phyloP scores from a whole-genome alignment of 768 basidiomycete genomes.

The Suillus variegatus region DNA sequence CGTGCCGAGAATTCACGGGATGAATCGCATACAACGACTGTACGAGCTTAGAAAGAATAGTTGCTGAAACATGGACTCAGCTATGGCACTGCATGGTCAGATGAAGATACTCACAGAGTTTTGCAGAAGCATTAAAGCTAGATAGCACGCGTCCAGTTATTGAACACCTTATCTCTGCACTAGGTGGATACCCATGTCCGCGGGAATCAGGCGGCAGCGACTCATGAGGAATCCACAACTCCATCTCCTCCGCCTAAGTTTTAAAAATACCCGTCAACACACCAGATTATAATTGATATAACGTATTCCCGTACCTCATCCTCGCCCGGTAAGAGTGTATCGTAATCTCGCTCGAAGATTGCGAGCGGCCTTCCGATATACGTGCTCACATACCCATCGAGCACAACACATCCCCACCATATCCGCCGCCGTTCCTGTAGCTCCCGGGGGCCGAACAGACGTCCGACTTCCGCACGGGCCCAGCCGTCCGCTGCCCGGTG shows the following conservation, averaged over 20 bases:
- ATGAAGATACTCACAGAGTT: conserved; percentile 53
- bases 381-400: conserved; percentile 79
- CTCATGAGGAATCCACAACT: conserved; percentile 49
- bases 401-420: conserved; percentile 77
- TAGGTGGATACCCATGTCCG: conserved; percentile 29
- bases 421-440: conserved; percentile 71
- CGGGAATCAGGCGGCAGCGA: conserved; percentile 33
- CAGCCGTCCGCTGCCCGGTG: conserved; percentile 81
- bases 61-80: conserved; percentile 44
- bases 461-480: conserved; percentile 58
- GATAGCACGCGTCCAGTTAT: conserved; percentile 58
- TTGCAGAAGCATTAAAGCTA: conserved; percentile 77
- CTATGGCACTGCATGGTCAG: conserved; percentile 1
- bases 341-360: conserved; percentile 75
- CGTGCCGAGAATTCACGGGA: conserved; percentile 53
- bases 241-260: conserved; percentile 62
- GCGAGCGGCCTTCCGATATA: conserved; percentile 80
- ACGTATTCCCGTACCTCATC: conserved; percentile 48
- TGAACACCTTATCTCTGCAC: conserved; percentile 20
- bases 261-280: not conserved
- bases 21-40: conserved; percentile 72
- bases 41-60: conserved; percentile 66
- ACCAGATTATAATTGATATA: not conserved
- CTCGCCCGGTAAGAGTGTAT: conserved; percentile 64
- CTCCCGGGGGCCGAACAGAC: conserved; percentile 60